A percentile compares a stretch with the other conserved stretches of the same genome.
These are phyloP conservation scores for Strobilomyces dryophilus DNA, from an alignment of 768 basidiomycete species.

Conservation along the genomic window DNA sequence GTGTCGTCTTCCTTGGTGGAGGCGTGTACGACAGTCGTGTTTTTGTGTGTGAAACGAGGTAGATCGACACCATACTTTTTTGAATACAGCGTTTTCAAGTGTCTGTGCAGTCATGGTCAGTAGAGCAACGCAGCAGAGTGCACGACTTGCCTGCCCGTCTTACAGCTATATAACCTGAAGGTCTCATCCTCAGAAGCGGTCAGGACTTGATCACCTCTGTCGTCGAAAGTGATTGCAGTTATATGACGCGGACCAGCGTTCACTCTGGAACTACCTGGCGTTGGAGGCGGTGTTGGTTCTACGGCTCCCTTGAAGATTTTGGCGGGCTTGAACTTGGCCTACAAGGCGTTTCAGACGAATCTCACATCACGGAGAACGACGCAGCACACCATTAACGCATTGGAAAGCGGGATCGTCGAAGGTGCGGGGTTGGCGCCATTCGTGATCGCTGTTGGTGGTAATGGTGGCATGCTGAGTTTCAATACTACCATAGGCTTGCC, in stretches of 20 bases:
- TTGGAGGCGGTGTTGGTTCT: constrained; percentile 52
- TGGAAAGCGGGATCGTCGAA: constrained; percentile 41
- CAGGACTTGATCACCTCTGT: constrained; percentile 79
- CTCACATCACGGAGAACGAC: background rate
- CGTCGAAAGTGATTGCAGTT: constrained; percentile 88
- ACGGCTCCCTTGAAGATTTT: constrained; percentile 83
- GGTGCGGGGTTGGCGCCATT: constrained; percentile 30
- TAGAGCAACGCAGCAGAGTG: constrained; percentile 13
- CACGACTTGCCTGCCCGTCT: constrained; percentile 85
- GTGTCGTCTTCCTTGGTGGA: constrained; percentile 96
- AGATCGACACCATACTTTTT: constrained; percentile 97
- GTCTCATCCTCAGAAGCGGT: constrained; percentile 92
- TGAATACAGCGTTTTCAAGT: constrained; percentile 74
- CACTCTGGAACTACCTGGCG: constrained; percentile 33
- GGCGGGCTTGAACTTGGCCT: constrained; percentile 81
- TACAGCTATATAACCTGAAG: constrained; percentile 84
- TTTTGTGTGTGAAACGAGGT: constrained; percentile 92
- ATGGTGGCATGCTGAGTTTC: constrained; percentile 58
- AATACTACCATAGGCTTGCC: constrained; percentile 35
- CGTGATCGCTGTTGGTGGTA: constrained; percentile 33
- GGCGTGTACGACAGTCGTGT: constrained; percentile 78
- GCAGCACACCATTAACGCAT: constrained; percentile 46
- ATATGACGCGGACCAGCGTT: constrained; percentile 62
- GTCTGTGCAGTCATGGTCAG: constrained; percentile 44
- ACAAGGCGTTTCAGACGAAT: constrained; percentile 7